A percentile compares a stretch with the other conserved stretches of the same genome.
Evolutionary conservation across 208 protist species (phyloP).

Genomic region (Angomonas ambiguus): DNA sequence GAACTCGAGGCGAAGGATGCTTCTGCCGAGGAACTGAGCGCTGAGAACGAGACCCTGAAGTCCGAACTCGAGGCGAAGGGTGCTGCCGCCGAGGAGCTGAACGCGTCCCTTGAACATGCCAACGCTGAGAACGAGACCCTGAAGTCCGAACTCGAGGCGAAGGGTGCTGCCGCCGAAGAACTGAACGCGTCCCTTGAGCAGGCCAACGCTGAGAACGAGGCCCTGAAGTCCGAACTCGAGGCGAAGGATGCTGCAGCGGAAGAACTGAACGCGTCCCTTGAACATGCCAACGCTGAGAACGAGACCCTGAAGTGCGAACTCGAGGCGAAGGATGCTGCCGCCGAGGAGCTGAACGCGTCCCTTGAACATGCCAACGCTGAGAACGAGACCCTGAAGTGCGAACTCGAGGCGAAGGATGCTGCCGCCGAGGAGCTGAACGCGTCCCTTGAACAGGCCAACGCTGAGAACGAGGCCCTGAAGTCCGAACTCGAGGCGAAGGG

Average conservation of each 20-base stretch:
- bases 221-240: not conserved
- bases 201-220: not conserved
- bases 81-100: not conserved
- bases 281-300: not conserved
- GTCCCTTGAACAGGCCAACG: not conserved
- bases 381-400: not conserved
- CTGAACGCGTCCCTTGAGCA: not conserved
- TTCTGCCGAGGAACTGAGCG: not conserved
- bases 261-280: not conserved
- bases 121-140: slow-evolving; percentile 3
- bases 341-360: slow-evolving; percentile 1
- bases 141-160: slow-evolving; percentile 4
- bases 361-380: not conserved
- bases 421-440: not conserved
- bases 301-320: slow-evolving; percentile 10
- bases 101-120: slow-evolving; percentile 6
- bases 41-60: not conserved
- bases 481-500: not conserved
- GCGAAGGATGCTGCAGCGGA: not conserved
- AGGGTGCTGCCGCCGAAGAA: not conserved
- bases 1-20: not conserved
- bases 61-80: slow-evolving; percentile 3
- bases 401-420: not conserved
- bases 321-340: not conserved
- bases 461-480: not conserved